These are phyloP conservation scores for Schoenoplectus tabernaemontani DNA, from an alignment of 202 grass and related monocot genomes.

Conservation along the genomic window DNA sequence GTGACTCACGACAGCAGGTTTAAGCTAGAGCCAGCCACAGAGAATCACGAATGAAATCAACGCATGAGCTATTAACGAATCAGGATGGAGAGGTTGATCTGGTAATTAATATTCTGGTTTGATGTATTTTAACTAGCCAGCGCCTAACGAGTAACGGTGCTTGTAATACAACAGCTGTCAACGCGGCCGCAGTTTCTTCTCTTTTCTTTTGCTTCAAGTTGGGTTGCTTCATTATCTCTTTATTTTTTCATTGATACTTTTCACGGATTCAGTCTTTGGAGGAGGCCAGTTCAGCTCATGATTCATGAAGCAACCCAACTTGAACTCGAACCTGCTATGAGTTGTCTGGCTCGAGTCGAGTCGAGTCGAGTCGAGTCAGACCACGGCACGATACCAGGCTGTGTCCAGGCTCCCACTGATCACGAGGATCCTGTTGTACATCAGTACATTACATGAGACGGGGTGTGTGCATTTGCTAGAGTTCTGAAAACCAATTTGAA, in stretches of 20 bases:
- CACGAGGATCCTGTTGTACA: neutral
- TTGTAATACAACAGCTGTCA: constrained; percentile 5
- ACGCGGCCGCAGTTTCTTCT: neutral
- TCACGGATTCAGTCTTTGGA: constrained; percentile 1
- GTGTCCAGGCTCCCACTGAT: neutral
- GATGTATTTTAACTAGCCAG: neutral
- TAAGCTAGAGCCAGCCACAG: neutral
- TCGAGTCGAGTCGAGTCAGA: neutral
- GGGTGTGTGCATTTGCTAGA: too few relatives aligned
- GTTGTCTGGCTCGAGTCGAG: neutral
- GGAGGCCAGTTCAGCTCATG: neutral
- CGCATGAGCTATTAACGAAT: neutral
- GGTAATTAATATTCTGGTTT: neutral
- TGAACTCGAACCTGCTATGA: neutral
- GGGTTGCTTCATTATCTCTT: too few relatives aligned
- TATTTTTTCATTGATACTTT: neutral
- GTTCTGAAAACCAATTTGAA: neutral
- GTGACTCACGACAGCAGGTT: neutral
- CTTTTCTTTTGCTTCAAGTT: neutral
- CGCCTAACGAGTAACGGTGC: neutral
- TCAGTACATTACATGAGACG: too few relatives aligned
- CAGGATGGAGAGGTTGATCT: neutral
- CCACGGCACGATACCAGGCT: neutral
- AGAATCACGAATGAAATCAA: neutral
- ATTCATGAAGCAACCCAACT: constrained; percentile 3